Evolutionary conservation across 139 green algal genomes (phyloP).

Genomic region (Chlorella sorokiniana): DNA sequence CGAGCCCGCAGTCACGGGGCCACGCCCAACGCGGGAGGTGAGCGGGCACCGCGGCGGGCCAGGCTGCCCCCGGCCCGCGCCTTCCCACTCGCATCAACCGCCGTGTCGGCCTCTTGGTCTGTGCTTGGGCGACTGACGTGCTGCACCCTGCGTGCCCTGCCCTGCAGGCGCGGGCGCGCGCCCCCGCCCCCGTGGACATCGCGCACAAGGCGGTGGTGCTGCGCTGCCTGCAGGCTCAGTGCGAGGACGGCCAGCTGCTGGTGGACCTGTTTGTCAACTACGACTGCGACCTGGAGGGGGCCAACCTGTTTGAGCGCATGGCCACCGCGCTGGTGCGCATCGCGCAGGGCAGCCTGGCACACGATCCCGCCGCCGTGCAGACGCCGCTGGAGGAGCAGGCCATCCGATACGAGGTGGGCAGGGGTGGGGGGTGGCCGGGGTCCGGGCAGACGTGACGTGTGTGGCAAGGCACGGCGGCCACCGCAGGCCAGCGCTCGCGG

Average conservation of each 20-base stretch:
- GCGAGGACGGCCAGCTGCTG: constrained; percentile 74
- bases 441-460: no score
- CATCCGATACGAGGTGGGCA: constrained; percentile 54
- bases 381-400: constrained; percentile 46
- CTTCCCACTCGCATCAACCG: not conserved
- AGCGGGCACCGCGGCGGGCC: not conserved
- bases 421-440: not conserved
- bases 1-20: constrained; percentile 53
- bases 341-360: constrained; percentile 51
- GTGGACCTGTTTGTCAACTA: constrained; percentile 97
- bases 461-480: no score
- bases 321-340: constrained; percentile 83
- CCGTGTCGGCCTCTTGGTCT: no score
- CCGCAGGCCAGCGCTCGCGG: no score
- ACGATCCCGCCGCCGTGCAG: constrained; percentile 15
- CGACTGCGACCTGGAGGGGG: constrained; percentile 86
- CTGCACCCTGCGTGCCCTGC: not conserved
- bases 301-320: constrained; percentile 88
- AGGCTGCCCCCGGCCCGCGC: not conserved
- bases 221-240: constrained; percentile 73
- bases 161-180: not conserved
- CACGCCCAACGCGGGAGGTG: constrained; percentile 19
- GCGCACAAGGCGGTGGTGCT: constrained; percentile 64
- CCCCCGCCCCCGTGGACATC: constrained; percentile 36
- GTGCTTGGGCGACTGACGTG: no score